Percentiles rank a stretch among this genome's conserved stretches.
These are phyloP conservation scores for Schizonepeta tenuifolia DNA, from an alignment of 257 asterid species.

Conservation along the genomic window DNA sequence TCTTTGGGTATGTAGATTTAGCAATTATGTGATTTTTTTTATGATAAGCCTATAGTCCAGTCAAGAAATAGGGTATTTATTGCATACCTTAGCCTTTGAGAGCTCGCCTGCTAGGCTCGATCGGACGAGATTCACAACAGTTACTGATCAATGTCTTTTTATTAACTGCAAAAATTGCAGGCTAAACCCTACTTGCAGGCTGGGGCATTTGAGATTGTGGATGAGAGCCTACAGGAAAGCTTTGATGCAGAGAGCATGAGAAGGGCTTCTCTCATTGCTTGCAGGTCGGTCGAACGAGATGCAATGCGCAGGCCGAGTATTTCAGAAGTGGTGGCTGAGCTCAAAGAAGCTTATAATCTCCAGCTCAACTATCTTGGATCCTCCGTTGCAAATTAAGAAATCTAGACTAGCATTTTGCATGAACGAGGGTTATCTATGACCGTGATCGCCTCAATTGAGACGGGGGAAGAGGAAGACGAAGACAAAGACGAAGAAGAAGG, in stretches of 20 bases:
- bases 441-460: neutral
- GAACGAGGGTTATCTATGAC: conserved; percentile 3
- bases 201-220: conserved; percentile 90
- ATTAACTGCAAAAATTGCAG: conserved; percentile 48
- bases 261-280: conserved; percentile 77
- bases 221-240: conserved; percentile 72
- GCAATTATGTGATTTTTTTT: neutral
- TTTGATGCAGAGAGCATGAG: conserved; percentile 88
- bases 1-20: conserved; percentile 63
- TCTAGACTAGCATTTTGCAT: neutral
- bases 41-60: neutral
- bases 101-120: neutral
- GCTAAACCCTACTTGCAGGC: conserved; percentile 98
- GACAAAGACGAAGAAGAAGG: no score
- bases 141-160: neutral
- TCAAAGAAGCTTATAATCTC: conserved; percentile 76
- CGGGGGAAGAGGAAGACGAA: neutral
- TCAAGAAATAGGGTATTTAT: neutral
- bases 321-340: conserved; percentile 76
- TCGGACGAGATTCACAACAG: neutral
- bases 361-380: conserved; percentile 80
- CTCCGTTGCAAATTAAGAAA: conserved; percentile 46
- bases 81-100: neutral
- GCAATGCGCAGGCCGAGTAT: conserved; percentile 77
- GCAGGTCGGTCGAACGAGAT: conserved; percentile 87